Evolutionary conservation across 106 monocot genomes (phyloP).

Genomic region (Narthecium ossifragum): DNA sequence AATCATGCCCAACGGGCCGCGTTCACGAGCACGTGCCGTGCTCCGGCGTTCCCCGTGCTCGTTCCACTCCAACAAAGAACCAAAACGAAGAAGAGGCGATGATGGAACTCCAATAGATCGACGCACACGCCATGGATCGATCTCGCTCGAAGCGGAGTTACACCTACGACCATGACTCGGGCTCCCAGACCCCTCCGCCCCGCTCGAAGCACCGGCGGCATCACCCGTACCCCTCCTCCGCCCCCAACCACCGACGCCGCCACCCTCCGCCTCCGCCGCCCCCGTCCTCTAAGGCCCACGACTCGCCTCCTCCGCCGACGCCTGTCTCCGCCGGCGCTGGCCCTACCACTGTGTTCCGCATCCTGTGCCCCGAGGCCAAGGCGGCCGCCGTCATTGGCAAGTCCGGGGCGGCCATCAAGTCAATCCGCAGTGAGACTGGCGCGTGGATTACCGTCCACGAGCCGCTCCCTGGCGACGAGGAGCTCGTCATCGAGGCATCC

Average conservation of each 20-base stretch:
- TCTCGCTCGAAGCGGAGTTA: slow-evolving; percentile 75
- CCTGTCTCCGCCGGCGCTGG: slow-evolving; percentile 4
- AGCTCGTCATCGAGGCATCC: slow-evolving; percentile 83
- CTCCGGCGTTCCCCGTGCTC: no score
- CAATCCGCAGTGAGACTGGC: slow-evolving; percentile 50
- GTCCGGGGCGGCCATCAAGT: slow-evolving; percentile 39
- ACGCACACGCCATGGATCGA: no score
- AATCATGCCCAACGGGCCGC: no score
- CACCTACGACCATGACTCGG: slow-evolving; percentile 68
- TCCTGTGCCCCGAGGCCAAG: slow-evolving; percentile 72
- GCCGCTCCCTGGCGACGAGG: slow-evolving; percentile 60
- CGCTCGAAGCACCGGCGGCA: slow-evolving; percentile 45
- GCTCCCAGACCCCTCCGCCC: slow-evolving; percentile 37
- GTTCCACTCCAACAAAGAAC: no score
- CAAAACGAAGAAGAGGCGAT: no score
- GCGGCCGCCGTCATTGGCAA: slow-evolving; percentile 51
- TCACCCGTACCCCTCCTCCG: slow-evolving; percentile 22
- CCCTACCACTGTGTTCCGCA: slow-evolving; percentile 64
- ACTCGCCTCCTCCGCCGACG: background rate
- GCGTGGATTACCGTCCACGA: slow-evolving; percentile 76
- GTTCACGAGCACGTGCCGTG: no score
- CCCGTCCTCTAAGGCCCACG: background rate
- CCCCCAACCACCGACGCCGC: slow-evolving; percentile 25
- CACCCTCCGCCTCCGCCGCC: slow-evolving; percentile 9
- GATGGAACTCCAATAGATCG: background rate